A percentile compares a stretch with the other conserved stretches of the same genome.
Evolutionary conservation across 1,139 yeast genomes (phyloP).

Genomic region (Yamadazyma kanchanaburiensis): DNA sequence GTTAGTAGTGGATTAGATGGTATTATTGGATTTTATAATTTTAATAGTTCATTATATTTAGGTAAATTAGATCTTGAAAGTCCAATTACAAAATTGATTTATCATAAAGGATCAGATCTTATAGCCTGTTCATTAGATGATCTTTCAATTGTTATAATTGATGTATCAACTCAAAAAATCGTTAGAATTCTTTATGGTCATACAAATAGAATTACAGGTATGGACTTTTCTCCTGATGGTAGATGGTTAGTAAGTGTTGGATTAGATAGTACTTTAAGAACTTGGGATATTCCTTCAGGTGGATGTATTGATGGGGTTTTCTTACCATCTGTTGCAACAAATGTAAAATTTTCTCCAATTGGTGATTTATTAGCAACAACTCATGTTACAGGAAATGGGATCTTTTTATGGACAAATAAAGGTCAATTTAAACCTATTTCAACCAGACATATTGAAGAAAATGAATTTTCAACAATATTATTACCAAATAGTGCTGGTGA

Average conservation of each 20-base stretch:
- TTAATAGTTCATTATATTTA: constrained; percentile 64
- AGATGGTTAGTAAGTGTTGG: constrained; percentile 89
- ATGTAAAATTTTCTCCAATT: constrained; percentile 75
- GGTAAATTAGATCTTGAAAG: constrained; percentile 70
- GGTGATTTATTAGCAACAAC: constrained; percentile 93
- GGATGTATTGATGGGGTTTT: constrained; percentile 92
- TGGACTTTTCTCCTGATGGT: constrained; percentile 94
- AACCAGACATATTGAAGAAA: constrained; percentile 73
- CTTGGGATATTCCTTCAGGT: constrained; percentile 98
- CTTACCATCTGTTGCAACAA: constrained; percentile 75
- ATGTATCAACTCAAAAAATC: constrained; percentile 72
- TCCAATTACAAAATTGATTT: constrained; percentile 73
- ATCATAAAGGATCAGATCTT: constrained; percentile 80
- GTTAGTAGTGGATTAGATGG: constrained; percentile 91
- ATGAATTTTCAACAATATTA: constrained; percentile 57
- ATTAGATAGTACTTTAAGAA: constrained; percentile 83
- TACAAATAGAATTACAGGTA: constrained; percentile 77
- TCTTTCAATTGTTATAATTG: constrained; percentile 78
- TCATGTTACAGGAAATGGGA: constrained; percentile 88
- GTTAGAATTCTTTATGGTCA: constrained; percentile 93
- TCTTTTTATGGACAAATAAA: constrained; percentile 88
- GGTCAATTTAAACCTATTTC: constrained; percentile 78
- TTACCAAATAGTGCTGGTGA: constrained; percentile 82
- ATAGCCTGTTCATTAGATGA: constrained; percentile 87
- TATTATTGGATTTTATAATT: constrained; percentile 81